Percentiles rank a stretch among this genome's conserved stretches.
Conservation (phyloP, 108 stramenopile species). For the Schizochytrium sp. region DNA sequence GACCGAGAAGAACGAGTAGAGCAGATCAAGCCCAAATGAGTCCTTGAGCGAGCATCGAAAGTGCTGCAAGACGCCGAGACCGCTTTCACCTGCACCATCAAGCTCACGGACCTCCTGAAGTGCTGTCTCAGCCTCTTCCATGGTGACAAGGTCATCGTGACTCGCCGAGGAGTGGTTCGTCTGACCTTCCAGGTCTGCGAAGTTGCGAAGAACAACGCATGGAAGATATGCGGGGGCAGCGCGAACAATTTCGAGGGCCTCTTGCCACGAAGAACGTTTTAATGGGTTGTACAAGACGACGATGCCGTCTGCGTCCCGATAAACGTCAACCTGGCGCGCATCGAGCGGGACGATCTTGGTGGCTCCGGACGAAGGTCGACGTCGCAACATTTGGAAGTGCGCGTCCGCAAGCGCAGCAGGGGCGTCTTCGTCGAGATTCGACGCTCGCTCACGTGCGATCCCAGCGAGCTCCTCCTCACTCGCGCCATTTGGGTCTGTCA, state of each 20-base stretch:
- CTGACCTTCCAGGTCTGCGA: background rate
- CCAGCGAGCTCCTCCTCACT: background rate
- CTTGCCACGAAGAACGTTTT: background rate
- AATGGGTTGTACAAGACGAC: background rate
- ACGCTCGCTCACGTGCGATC: background rate
- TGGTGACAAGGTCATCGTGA: too few species aligned
- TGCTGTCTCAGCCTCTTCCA: too few species aligned
- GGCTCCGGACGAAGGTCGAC: background rate
- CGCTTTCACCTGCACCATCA: too few species aligned
- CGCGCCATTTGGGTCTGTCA: background rate
- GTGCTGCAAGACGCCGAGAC: background rate
- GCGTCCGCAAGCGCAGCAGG: background rate
- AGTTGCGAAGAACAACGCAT: background rate
- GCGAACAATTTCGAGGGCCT: background rate
- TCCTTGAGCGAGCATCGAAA: background rate
- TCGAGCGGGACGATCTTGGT: background rate
- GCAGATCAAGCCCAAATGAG: background rate
- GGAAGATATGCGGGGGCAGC: background rate
- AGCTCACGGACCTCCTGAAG: too few species aligned
- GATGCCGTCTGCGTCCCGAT: background rate
- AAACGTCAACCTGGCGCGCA: background rate
- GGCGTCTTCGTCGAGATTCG: background rate
- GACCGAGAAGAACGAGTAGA: background rate
- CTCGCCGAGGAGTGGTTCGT: too few species aligned
- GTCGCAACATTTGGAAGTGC: background rate